Percentiles rank a stretch among this genome's conserved stretches.
Evolutionary conservation across 306 rosid species (phyloP).

Genomic region (Biancaea sappan): DNA sequence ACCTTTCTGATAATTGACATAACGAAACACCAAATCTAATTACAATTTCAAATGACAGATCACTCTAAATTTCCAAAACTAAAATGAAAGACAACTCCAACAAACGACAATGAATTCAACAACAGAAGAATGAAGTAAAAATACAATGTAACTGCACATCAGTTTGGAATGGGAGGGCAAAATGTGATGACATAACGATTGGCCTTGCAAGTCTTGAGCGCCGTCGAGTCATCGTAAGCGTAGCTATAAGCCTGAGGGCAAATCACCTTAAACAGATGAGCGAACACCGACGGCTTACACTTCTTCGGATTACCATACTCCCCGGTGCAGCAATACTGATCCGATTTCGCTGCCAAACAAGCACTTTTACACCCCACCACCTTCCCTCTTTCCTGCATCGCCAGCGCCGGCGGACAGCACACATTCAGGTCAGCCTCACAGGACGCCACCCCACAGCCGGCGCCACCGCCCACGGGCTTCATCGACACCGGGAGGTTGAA

Average conservation of each 20-base stretch:
- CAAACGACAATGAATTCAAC: background rate
- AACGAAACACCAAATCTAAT: too few species aligned
- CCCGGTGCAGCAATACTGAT: constrained; percentile 67
- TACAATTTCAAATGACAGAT: too few species aligned
- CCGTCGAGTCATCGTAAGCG: constrained; percentile 64
- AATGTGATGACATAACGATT: constrained; percentile 57
- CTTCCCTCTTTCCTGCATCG: constrained; percentile 46
- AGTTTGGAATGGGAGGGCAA: constrained; percentile 49
- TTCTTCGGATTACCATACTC: constrained; percentile 50
- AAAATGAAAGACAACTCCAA: too few species aligned
- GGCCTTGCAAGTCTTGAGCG: constrained; percentile 62
- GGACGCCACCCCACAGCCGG: constrained; percentile 53
- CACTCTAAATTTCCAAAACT: too few species aligned
- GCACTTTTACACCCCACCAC: constrained; percentile 83
- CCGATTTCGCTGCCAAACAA: constrained; percentile 64
- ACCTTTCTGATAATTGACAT: too few species aligned
- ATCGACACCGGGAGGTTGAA: constrained; percentile 65
- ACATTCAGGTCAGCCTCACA: constrained; percentile 63
- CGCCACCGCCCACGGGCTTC: constrained; percentile 44
- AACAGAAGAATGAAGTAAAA: background rate
- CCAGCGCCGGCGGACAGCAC: constrained; percentile 60
- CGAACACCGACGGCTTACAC: constrained; percentile 57
- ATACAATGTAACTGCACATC: background rate
- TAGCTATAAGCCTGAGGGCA: constrained; percentile 70
- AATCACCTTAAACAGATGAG: constrained; percentile 55